phyloP scores from a whole-genome alignment of 2,329 filamentous ascomycete genomes.

The Calycina marina region DNA sequence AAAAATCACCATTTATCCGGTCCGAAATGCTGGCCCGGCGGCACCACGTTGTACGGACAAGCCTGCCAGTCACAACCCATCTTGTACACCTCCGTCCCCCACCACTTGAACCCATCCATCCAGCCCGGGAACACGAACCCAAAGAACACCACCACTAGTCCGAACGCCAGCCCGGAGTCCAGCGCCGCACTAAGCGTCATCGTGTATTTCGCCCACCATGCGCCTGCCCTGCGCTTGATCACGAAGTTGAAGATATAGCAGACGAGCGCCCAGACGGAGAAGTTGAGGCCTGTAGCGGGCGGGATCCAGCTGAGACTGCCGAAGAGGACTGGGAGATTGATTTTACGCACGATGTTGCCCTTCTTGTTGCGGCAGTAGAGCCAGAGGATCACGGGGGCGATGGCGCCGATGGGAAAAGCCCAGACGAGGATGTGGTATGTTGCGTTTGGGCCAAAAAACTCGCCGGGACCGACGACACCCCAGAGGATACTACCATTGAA shows the following conservation, averaged over 20 bases:
- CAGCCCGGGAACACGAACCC: conserved; percentile 70
- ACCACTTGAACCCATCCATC: conserved; percentile 65
- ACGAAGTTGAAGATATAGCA: conserved; percentile 75
- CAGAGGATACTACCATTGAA: conserved; percentile 85
- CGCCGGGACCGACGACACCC: conserved; percentile 70
- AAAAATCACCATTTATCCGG: conserved; percentile 37
- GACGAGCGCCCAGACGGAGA: conserved; percentile 73
- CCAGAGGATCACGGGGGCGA: conserved; percentile 64
- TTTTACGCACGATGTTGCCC: conserved; percentile 53
- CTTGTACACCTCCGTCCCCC: conserved; percentile 79
- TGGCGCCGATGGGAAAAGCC: conserved; percentile 65
- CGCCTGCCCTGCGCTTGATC: conserved; percentile 50
- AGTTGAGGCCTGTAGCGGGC: conserved; percentile 75
- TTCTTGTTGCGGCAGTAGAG: conserved; percentile 46
- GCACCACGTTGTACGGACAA: conserved; percentile 53
- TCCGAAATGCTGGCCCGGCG: conserved; percentile 51
- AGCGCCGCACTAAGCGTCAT: conserved; percentile 77
- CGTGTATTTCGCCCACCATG: conserved; percentile 85
- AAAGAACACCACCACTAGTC: conserved; percentile 74
- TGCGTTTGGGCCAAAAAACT: conserved; percentile 67
- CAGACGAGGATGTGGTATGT: conserved; percentile 66
- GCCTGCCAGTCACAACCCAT: conserved; percentile 75
- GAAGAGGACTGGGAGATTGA: conserved; percentile 73
- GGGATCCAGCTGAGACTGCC: conserved; percentile 78
- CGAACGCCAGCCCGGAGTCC: conserved; percentile 70